Conservation (phyloP, 2,329 filamentous ascomycete genomes). For the Claviceps sp. region DNA sequence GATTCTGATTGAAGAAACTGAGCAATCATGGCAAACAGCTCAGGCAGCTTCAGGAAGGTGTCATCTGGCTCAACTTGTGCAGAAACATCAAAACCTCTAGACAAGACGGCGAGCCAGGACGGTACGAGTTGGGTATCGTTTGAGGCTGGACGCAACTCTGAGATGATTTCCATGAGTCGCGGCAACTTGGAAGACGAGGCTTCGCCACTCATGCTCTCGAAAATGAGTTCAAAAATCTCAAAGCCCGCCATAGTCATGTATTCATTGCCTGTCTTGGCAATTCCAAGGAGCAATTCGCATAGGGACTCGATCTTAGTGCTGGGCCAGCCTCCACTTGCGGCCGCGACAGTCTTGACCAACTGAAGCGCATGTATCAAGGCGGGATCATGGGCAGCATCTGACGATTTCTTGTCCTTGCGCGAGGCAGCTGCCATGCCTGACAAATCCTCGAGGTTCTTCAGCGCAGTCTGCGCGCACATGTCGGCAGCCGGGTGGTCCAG, state of each 20-base stretch:
- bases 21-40: slow-evolving; percentile 67
- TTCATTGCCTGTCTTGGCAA: slow-evolving; percentile 83
- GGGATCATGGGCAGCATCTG: slow-evolving; percentile 56
- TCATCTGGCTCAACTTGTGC: slow-evolving; percentile 80
- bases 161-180: slow-evolving; percentile 78
- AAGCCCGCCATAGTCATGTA: slow-evolving; percentile 94
- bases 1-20: slow-evolving; percentile 75
- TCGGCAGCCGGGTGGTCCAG: slow-evolving; percentile 90
- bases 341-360: slow-evolving; percentile 77
- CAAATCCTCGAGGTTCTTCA: slow-evolving; percentile 67
- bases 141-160: slow-evolving; percentile 77
- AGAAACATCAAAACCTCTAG: slow-evolving; percentile 85
- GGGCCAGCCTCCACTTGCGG: slow-evolving; percentile 85
- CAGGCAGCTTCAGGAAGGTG: slow-evolving; percentile 80
- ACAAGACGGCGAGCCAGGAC: slow-evolving; percentile 92
- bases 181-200: slow-evolving; percentile 82
- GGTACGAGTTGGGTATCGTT: slow-evolving; percentile 92
- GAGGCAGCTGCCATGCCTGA: slow-evolving; percentile 47
- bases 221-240: slow-evolving; percentile 95
- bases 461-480: slow-evolving; percentile 85
- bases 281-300: slow-evolving; percentile 77
- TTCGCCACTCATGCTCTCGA: slow-evolving; percentile 79
- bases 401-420: slow-evolving; percentile 50
- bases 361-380: slow-evolving; percentile 84
- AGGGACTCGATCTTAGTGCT: slow-evolving; percentile 89